Base-by-base conservation (phyloP, 352 stramenopile genomes). In the Pseudoperonospora humuli region DNA sequence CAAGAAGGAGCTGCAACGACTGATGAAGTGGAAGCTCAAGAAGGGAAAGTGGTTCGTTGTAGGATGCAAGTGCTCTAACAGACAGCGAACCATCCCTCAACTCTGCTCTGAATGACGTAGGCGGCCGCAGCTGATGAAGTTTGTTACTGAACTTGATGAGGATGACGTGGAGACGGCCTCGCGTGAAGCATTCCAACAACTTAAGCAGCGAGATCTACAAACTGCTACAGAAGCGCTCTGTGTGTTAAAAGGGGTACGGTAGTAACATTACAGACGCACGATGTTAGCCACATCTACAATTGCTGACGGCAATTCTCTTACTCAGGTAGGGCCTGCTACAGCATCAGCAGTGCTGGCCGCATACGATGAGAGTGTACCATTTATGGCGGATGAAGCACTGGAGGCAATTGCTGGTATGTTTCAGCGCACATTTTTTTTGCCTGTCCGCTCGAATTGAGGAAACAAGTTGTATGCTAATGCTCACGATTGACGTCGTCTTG, bases 1-100 rank as follows among this genome's bases (percentile, higher is more conserved):
- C 24, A 67, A 88, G 33, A 8, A 38, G 17, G 73, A 91, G 37
- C 53, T 91, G 27, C 50, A 64, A 19, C 54, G 67, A 31, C 61
- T 91, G 31, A 84, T 91, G 75, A 50, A 86, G 44, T 91, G 78
- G 78, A 91, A 88, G 50, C 71, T 91, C 29, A 86, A 75, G 51
- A 91, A 88, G 42, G 78, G 75, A 29, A 91, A 91, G 61, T 91
- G 75, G 78, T 87, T 36, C 17, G 54, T 59, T 2, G n/a, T 24
- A 7, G 1, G 7, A 9, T 23, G n/a, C 23, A 1, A 6, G 9
- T 3, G 3, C 8, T 21, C 2, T 27, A n/a, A 10, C 13, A 27
- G 17, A 26, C 8, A 3, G 17, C 10, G 5, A 17, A 8, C 6
- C 18, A 34, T 11, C 18, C 47, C 46, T 56, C 56, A 39, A 56